Conservation (phyloP, 345 rosid genomes). For the Syzygium oleosum region DNA sequence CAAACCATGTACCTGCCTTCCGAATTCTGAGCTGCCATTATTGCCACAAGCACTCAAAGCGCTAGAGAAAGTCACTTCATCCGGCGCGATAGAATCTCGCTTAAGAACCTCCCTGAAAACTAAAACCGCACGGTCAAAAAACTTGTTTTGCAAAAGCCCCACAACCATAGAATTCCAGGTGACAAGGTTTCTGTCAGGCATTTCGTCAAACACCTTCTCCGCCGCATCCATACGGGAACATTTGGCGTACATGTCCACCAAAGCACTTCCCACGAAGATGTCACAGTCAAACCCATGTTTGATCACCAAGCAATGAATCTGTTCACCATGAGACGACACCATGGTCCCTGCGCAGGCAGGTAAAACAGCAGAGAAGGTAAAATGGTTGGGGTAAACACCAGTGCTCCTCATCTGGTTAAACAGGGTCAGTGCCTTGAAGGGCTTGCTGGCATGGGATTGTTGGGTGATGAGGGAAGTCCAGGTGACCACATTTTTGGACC, state of each 20-base stretch:
- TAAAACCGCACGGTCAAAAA: slow-evolving; percentile 1
- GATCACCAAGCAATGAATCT: slow-evolving; percentile 21
- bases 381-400: slow-evolving; percentile 26
- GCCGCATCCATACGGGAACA: slow-evolving; percentile 16
- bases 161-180: slow-evolving; percentile 38
- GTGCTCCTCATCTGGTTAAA: slow-evolving; percentile 23
- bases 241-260: slow-evolving; percentile 27
- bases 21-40: slow-evolving; percentile 14
- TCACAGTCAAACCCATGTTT: slow-evolving; percentile 13
- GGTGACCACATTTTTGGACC: slow-evolving; percentile 17
- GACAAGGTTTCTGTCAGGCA: slow-evolving; percentile 33
- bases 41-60: slow-evolving; percentile 30
- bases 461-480: slow-evolving; percentile 32
- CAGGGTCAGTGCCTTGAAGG: slow-evolving; percentile 16
- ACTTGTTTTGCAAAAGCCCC: slow-evolving; percentile 20
- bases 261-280: slow-evolving; percentile 17
- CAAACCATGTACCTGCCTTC: slow-evolving; percentile 30
- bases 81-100: slow-evolving; percentile 8
- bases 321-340: slow-evolving; percentile 13
- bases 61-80: slow-evolving; percentile 31
- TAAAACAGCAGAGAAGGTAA: slow-evolving; percentile 30
- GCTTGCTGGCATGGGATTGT: slow-evolving; percentile 11
- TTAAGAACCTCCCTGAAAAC: slow-evolving; percentile 17
- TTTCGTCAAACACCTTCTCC: slow-evolving; percentile 29
- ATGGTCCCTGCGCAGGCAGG: slow-evolving; percentile 15